phyloP scores from a whole-genome alignment of 2,329 filamentous ascomycete genomes.

The Cercospora zeina region DNA sequence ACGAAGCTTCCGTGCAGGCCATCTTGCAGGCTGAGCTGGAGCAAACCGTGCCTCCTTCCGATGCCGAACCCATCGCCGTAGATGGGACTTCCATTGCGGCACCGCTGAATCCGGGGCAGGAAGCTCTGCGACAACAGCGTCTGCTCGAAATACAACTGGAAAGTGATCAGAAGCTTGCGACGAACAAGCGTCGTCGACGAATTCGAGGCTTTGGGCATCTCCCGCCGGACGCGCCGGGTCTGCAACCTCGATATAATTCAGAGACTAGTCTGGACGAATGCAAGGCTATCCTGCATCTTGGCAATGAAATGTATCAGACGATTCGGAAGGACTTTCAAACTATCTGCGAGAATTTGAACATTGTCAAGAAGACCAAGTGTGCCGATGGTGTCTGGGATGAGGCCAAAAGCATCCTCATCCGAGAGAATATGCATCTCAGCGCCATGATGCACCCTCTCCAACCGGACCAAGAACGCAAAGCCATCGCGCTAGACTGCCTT shows the following conservation, averaged over 20 bases:
- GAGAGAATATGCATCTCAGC: conserved; percentile 64
- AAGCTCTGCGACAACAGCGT: conserved; percentile 29
- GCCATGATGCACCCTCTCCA: conserved; percentile 58
- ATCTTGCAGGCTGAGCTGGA: conserved; percentile 4
- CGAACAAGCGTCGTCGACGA: conserved; percentile 66
- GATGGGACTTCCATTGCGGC: conserved; percentile 8
- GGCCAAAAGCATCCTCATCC: conserved; percentile 66
- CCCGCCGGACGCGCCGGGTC: conserved; percentile 64
- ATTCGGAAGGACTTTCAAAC: conserved; percentile 66
- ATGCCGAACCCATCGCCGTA: background rate
- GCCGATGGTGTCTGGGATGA: conserved; percentile 72
- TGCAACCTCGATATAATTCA: conserved; percentile 71
- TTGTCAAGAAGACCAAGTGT: conserved; percentile 74
- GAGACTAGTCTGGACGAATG: conserved; percentile 81
- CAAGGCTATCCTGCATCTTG: conserved; percentile 66
- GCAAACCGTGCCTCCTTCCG: background rate
- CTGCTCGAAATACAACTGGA: conserved; percentile 44
- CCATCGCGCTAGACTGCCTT: conserved; percentile 73
- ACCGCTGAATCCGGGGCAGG: conserved; percentile 27
- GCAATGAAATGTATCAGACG: conserved; percentile 62
- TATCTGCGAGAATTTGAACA: conserved; percentile 66
- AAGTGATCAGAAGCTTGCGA: conserved; percentile 61
- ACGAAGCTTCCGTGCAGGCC: background rate
- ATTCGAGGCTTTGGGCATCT: conserved; percentile 68
- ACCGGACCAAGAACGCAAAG: conserved; percentile 61